Percentiles rank a stretch among this genome's conserved stretches.
Conservation (phyloP, 1,284 basidiomycete species). For the Salmacisia buchloeana region DNA sequence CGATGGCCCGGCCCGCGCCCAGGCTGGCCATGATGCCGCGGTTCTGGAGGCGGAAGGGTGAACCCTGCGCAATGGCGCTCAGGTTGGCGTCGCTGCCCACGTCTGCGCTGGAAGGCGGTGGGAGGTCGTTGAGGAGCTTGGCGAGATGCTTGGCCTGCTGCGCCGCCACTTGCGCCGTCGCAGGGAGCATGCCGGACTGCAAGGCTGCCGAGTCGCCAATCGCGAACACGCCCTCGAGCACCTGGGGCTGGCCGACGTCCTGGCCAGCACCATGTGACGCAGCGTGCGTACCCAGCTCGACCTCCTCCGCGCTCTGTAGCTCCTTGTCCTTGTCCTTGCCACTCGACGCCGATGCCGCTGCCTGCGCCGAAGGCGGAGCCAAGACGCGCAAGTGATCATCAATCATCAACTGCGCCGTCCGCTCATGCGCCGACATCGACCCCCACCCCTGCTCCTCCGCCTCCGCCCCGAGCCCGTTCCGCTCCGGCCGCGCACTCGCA, state of each 20-base stretch:
- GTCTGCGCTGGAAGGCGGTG: background rate
- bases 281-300: background rate
- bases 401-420: conserved; percentile 60
- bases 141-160: conserved; percentile 46
- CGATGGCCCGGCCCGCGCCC: conserved; percentile 61
- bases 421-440: conserved; percentile 60
- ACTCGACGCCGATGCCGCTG: background rate
- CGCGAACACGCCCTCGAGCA: conserved; percentile 33
- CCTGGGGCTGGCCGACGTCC: background rate
- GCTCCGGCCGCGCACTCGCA: background rate
- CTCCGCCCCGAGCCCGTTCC: background rate
- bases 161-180: conserved; percentile 51
- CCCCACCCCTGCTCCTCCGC: conserved; percentile 1
- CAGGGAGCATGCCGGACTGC: conserved; percentile 49
- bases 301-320: background rate
- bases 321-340: background rate
- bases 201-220: conserved; percentile 71
- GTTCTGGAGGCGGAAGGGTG: conserved; percentile 65
- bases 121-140: conserved; percentile 26
- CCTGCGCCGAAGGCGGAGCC: background rate
- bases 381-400: conserved; percentile 21
- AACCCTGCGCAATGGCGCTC: conserved; percentile 29
- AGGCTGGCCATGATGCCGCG: conserved; percentile 73
- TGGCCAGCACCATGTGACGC: background rate
- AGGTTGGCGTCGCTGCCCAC: background rate